Evolutionary conservation across 2,329 filamentous ascomycete genomes (phyloP).

Genomic region (Arthrobotrys iridis): DNA sequence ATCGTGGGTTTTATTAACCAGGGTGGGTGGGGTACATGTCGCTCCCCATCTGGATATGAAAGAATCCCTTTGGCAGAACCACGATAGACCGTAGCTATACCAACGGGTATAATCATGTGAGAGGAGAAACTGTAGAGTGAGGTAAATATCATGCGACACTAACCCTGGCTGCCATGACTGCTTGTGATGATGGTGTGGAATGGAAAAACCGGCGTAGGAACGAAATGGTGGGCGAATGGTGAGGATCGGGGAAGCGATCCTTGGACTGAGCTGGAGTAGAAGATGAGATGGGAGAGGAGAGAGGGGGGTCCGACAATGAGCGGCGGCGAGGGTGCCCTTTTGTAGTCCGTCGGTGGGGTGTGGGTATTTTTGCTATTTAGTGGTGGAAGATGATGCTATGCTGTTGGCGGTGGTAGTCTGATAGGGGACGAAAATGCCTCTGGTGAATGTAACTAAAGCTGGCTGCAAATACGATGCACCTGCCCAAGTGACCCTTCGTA

Average conservation of each 20-base stretch:
- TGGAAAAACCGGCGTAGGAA: conserved; percentile 42
- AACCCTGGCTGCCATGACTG: conserved; percentile 42
- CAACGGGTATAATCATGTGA: too few species aligned
- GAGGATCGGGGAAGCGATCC: conserved; percentile 7
- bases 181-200: conserved; percentile 29
- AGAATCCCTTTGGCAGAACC: background rate
- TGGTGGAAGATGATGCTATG: background rate
- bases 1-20: too few species aligned
- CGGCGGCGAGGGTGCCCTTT: conserved; percentile 8
- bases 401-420: background rate
- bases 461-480: conserved; percentile 37
- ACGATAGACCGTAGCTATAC: background rate
- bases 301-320: background rate
- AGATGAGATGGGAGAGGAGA: conserved; percentile 2
- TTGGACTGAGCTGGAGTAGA: background rate
- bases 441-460: conserved; percentile 9
- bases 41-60: too few species aligned
- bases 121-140: background rate
- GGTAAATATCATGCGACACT: background rate
- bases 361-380: background rate
- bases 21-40: too few species aligned
- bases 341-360: conserved; percentile 28
- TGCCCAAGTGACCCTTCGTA: conserved; percentile 34
- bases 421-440: conserved; percentile 39
- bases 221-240: conserved; percentile 47